Percentiles rank a stretch among this genome's conserved stretches.
These are phyloP conservation scores for Aspergillus alliaceus DNA, from an alignment of 2,329 filamentous ascomycete species.

Conservation along the genomic window DNA sequence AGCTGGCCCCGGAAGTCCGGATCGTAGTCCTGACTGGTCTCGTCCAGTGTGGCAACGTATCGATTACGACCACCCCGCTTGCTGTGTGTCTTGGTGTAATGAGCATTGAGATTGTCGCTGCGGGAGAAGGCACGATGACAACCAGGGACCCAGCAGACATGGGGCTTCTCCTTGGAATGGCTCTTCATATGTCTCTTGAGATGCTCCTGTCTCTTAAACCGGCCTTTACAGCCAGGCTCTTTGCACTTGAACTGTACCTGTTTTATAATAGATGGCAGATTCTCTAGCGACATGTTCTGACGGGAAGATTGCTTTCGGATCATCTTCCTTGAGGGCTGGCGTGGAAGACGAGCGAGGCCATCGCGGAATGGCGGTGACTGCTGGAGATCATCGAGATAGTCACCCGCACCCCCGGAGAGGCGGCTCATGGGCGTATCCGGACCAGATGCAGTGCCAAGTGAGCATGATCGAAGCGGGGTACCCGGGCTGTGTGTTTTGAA, in stretches of 20 bases:
- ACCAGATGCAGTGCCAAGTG: constrained; percentile 35
- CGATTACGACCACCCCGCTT: constrained; percentile 47
- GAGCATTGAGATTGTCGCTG: constrained; percentile 48
- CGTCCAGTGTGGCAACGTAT: constrained; percentile 47
- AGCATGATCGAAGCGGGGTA: constrained; percentile 37
- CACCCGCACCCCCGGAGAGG: constrained; percentile 31
- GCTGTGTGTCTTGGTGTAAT: constrained; percentile 48
- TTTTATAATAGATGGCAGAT: constrained; percentile 39
- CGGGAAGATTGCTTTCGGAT: constrained; percentile 32
- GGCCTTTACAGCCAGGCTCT: constrained; percentile 43
- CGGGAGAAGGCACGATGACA: constrained; percentile 44
- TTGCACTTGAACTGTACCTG: constrained; percentile 45
- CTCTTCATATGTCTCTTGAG: constrained; percentile 51
- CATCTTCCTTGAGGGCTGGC: constrained; percentile 33
- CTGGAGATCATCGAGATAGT: constrained; percentile 38
- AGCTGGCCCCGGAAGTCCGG: constrained; percentile 45
- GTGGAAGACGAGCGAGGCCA: constrained; percentile 29
- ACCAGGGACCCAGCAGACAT: constrained; percentile 46
- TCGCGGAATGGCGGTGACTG: constrained; percentile 36
- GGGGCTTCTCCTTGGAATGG: constrained; percentile 46
- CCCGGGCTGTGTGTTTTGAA: constrained; percentile 39
- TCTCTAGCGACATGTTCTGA: constrained; percentile 37
- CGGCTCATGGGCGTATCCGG: constrained; percentile 38
- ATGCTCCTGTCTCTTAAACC: constrained; percentile 52
- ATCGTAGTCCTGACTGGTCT: constrained; percentile 43